phyloP scores from a whole-genome alignment of 306 rosid genomes.

The Hippophae rhamnoides region DNA sequence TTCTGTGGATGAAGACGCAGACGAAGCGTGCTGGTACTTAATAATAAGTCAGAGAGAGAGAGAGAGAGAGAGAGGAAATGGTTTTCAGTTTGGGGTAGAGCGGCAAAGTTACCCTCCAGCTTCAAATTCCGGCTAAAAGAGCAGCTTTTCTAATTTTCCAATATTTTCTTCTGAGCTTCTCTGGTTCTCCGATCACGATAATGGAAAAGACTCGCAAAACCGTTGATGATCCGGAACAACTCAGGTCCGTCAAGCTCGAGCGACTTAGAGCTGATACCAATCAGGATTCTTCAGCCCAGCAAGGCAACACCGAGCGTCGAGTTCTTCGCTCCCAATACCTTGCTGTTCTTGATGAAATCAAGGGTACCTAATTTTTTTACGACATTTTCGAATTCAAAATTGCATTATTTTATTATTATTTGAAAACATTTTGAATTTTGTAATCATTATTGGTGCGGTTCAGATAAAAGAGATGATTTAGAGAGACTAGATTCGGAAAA shows the following conservation, averaged over 20 bases:
- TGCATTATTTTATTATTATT: not conserved
- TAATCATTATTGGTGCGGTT: not conserved
- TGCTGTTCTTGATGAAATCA: conserved; percentile 41
- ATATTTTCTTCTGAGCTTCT: too few species aligned
- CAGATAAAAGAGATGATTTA: conserved; percentile 60
- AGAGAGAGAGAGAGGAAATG: too few species aligned
- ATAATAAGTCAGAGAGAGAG: too few species aligned
- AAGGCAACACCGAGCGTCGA: conserved; percentile 42
- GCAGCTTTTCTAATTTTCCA: too few species aligned
- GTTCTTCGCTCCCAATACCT: conserved; percentile 54
- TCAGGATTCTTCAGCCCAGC: conserved; percentile 14
- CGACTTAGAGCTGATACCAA: conserved; percentile 5
- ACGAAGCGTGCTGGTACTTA: too few species aligned
- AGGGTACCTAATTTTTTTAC: conserved; percentile 19
- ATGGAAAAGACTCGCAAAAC: not conserved
- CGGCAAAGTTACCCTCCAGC: too few species aligned
- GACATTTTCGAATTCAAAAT: too few species aligned
- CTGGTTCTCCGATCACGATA: too few species aligned
- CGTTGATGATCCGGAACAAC: conserved; percentile 2
- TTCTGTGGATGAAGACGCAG: too few species aligned
- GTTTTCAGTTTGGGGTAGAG: too few species aligned
- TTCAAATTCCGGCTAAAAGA: too few species aligned
- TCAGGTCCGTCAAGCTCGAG: conserved; percentile 39
- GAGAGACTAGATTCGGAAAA: conserved; percentile 32
- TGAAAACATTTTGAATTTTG: not conserved